These are phyloP conservation scores for Notholithocarpus densiflorus DNA, from an alignment of 306 rosid species.

Conservation along the genomic window DNA sequence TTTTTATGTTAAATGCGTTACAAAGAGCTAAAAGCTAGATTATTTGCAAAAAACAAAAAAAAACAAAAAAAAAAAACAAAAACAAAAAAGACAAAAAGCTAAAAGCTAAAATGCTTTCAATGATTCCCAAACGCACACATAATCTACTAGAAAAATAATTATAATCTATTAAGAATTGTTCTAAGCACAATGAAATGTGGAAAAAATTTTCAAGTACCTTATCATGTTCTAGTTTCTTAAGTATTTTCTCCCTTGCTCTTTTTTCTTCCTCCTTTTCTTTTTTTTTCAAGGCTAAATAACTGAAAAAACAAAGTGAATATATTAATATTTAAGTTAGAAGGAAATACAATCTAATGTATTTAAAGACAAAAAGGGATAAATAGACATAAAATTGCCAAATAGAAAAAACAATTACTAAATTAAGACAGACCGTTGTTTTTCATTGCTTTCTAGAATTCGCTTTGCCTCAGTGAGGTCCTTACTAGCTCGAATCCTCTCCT, in stretches of 20 bases:
- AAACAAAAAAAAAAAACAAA: too few species aligned
- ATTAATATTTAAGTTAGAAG: conserved; percentile 5
- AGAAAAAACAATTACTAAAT: conserved; percentile 2
- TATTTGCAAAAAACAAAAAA: too few species aligned
- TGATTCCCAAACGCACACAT: not conserved
- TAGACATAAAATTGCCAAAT: not conserved
- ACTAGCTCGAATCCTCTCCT: conserved; percentile 67
- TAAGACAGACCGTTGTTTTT: conserved; percentile 56
- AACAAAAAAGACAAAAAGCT: too few species aligned
- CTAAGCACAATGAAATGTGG: not conserved
- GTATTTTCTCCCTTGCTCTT: conserved; percentile 59
- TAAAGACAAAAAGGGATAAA: not conserved
- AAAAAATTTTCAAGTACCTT: conserved; percentile 50
- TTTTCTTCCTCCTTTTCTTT: conserved; percentile 74
- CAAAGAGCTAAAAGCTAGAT: too few species aligned
- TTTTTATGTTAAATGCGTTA: too few species aligned
- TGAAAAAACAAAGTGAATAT: conserved; percentile 22
- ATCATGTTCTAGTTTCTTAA: conserved; percentile 67
- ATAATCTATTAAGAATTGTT: not conserved
- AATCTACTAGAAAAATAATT: not conserved
- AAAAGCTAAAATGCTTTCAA: too few species aligned
- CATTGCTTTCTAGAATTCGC: conserved; percentile 54
- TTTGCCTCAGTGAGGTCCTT: conserved; percentile 62
- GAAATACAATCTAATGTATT: not conserved
- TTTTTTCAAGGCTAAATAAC: conserved; percentile 41